A percentile compares a stretch with the other conserved stretches of the same genome.
phyloP scores from a whole-genome alignment of 2,329 filamentous ascomycete species.

The Neofusicoccum umdonicola region DNA sequence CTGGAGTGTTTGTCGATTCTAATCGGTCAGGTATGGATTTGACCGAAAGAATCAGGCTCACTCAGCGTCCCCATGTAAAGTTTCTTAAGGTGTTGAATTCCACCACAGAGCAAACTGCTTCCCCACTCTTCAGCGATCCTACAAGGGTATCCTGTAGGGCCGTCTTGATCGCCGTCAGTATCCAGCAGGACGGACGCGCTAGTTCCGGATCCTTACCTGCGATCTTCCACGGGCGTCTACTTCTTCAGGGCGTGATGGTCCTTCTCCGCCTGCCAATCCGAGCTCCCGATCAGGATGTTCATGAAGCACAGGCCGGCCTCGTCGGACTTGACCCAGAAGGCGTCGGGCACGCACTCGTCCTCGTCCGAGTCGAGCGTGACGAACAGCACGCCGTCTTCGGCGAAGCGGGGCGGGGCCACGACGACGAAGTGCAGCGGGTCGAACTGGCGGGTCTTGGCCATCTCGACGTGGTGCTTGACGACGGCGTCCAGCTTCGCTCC shows the following conservation, averaged over 20 bases:
- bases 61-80: neutral
- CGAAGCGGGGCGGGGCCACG: neutral
- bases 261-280: constrained; percentile 11
- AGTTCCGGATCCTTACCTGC: neutral
- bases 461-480: constrained; percentile 5
- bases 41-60: neutral
- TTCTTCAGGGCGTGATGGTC: neutral
- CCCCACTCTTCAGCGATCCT: neutral
- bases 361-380: constrained; percentile 14
- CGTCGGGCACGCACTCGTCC: constrained; percentile 3
- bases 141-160: neutral
- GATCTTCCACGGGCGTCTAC: neutral
- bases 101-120: neutral
- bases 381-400: neutral
- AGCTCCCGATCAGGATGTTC: constrained; percentile 12
- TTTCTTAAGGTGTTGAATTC: neutral
- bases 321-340: constrained; percentile 14
- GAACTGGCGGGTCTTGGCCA: constrained; percentile 3
- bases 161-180: neutral
- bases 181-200: neutral
- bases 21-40: neutral
- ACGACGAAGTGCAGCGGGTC: constrained; percentile 16
- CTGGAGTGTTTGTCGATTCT: neutral
- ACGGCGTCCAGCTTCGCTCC: constrained; percentile 2
- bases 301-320: constrained; percentile 4